Evolutionary conservation across 2,329 filamentous ascomycete genomes (phyloP), one percentile per base, ranked within the genome.

Genomic region (Calonectria pteridis): DNA sequence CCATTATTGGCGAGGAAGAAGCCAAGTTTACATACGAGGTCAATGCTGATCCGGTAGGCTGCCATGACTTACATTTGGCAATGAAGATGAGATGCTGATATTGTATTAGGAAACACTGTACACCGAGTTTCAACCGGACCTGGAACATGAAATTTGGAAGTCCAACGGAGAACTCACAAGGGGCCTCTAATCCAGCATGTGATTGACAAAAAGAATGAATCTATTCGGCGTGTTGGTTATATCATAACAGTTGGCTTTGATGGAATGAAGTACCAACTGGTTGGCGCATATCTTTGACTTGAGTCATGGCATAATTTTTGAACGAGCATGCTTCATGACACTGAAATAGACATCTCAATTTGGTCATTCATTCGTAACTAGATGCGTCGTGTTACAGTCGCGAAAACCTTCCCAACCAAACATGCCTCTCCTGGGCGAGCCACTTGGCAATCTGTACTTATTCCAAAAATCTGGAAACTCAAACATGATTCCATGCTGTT

Each of bases 1-100:
- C 74, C 11, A 55, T 73, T 10, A 83, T 87, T 16, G 78, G 77
- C 7, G 82, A 86, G 51, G 84, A 86, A 58, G 84, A 84, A 75
- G 86, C 86, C 4, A 81, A 82, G 62, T 85, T 84, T 75, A 86
- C 85, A 31, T 84, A 82, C 74, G 79, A 80, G 50, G 78, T 82
- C 16, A 82, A 83, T 50, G 78, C 81, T 16, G 80, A 83, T 29
- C 79, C 81, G 7, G 81, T 83, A 67, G 71, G 77, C 76, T 43
- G 20, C 1, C 23, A 2, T 29, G 20, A 3, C 0, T 20, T 18
- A 5, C 9, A 4, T 4, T 0, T n/a, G n/a, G n/a, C 16, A 13
- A 9, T 5, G 4, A 6, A 4, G 11, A 1, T 7, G 35, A 2
- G 1, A 20, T 40, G n/a, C 72, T 73, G 14, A 73, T 16, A 1